phyloP scores from a whole-genome alignment of 129 eudicot species.

The Glebionis coronaria region DNA sequence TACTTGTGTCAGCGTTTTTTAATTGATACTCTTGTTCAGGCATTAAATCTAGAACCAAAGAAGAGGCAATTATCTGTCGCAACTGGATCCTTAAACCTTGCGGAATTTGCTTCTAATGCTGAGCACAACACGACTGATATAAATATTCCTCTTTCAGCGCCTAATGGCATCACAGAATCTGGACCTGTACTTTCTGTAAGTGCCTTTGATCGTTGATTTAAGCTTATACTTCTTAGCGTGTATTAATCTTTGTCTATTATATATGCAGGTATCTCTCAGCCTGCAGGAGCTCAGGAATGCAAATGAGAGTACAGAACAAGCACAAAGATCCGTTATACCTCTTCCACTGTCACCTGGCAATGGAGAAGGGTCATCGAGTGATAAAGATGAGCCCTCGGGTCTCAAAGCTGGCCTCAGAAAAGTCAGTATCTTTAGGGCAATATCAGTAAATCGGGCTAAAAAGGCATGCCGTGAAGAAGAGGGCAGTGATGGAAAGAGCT shows the following conservation, averaged over 20 bases:
- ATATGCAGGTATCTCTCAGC: slow-evolving; percentile 58
- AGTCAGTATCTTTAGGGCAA: slow-evolving; percentile 51
- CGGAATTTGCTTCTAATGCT: slow-evolving; percentile 50
- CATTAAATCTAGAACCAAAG: slow-evolving; percentile 41
- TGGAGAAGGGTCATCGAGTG: slow-evolving; percentile 18
- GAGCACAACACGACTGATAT: slow-evolving; percentile 47
- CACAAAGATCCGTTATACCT: slow-evolving; percentile 35
- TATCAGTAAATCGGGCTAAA: slow-evolving; percentile 40
- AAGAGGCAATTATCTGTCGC: slow-evolving; percentile 34
- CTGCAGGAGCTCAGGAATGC: slow-evolving; percentile 45
- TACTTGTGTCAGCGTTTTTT: too few relatives aligned
- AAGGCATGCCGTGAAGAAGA: slow-evolving; percentile 55
- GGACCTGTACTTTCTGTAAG: slow-evolving; percentile 58
- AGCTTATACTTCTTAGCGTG: not conserved
- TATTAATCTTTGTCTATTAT: slow-evolving; percentile 10
- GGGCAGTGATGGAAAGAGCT: slow-evolving; percentile 65
- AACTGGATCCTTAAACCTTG: slow-evolving; percentile 65
- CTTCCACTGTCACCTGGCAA: slow-evolving; percentile 36
- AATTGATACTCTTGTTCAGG: slow-evolving; percentile 35
- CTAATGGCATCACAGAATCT: slow-evolving; percentile 30
- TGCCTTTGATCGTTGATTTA: slow-evolving; percentile 9
- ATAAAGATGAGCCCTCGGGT: slow-evolving; percentile 36
- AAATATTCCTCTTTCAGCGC: slow-evolving; percentile 47
- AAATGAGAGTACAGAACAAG: slow-evolving; percentile 41
- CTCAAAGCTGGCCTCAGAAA: slow-evolving; percentile 53